These are phyloP conservation scores for Thermomucor indicae-seudaticae DNA, from an alignment of 371 early-diverging fungal species.

Conservation along the genomic window DNA sequence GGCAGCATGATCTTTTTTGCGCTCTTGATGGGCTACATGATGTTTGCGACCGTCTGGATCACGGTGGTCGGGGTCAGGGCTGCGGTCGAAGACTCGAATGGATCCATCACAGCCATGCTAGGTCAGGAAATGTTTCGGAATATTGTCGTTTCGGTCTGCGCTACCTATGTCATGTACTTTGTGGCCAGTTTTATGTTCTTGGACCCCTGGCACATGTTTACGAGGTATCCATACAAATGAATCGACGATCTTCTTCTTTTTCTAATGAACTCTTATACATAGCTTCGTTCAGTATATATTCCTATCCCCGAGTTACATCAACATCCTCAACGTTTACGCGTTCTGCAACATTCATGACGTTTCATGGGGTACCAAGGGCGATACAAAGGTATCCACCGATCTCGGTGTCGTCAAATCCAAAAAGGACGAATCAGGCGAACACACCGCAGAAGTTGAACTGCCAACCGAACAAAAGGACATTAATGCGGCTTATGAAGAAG, in stretches of 20 bases:
- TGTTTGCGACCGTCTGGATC: constrained; percentile 56
- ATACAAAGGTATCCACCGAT: constrained; percentile 53
- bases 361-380: constrained; percentile 95
- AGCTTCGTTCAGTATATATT: constrained; percentile 58
- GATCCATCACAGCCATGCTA: constrained; percentile 26
- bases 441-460: constrained; percentile 57
- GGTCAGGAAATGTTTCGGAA: constrained; percentile 45
- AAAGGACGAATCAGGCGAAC: constrained; percentile 44
- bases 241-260: constrained; percentile 34
- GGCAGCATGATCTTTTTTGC: constrained; percentile 43
- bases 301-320: constrained; percentile 59
- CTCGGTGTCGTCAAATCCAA: constrained; percentile 62
- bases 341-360: constrained; percentile 73
- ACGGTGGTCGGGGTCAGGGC: constrained; percentile 37
- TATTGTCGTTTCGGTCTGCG: constrained; percentile 56
- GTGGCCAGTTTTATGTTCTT: constrained; percentile 60
- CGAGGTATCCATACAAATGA: constrained; percentile 29
- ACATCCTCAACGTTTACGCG: constrained; percentile 64
- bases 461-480: constrained; percentile 76
- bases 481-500: constrained; percentile 75
- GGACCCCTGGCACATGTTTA: constrained; percentile 71
- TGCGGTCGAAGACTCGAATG: constrained; percentile 21
- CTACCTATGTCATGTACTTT: constrained; percentile 68
- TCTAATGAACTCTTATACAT: too few species aligned
- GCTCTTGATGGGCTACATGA: constrained; percentile 59